Conservation (phyloP, 306 rosid genomes). For the Malus sylvestris region DNA sequence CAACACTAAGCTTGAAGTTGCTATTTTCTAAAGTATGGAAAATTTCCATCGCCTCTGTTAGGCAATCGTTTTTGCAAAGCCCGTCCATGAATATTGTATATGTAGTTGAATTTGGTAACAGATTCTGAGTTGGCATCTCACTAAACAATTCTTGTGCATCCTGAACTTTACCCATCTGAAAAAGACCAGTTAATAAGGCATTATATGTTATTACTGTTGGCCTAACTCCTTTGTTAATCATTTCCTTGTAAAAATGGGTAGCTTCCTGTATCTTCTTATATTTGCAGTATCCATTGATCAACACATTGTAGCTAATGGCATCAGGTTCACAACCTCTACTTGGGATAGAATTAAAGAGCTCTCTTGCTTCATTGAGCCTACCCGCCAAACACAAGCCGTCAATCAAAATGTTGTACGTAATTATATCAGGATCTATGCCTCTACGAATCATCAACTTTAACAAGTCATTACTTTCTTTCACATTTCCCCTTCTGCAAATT, state of each 20-base stretch:
- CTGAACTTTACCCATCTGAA: constrained; percentile 25
- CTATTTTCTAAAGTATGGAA: constrained; percentile 20
- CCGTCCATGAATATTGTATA: constrained; percentile 25
- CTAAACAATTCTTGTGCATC: constrained; percentile 26
- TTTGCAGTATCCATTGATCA: constrained; percentile 35
- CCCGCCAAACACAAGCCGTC: constrained; percentile 36
- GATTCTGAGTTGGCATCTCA: constrained; percentile 28
- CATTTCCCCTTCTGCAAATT: constrained; percentile 32
- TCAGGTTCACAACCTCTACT: constrained; percentile 25
- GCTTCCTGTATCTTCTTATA: constrained; percentile 31
- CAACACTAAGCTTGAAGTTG: constrained; percentile 10
- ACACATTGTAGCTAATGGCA: constrained; percentile 18
- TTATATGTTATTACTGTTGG: constrained; percentile 22
- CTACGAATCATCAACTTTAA: constrained; percentile 29
- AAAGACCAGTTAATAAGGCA: constrained; percentile 27
- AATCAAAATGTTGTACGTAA: constrained; percentile 31
- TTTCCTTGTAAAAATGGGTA: constrained; percentile 18
- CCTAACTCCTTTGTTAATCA: constrained; percentile 23
- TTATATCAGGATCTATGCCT: constrained; percentile 15
- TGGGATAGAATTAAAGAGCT: constrained; percentile 22
- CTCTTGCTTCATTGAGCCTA: constrained; percentile 20
- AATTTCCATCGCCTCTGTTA: constrained; percentile 31
- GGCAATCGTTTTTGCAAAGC: constrained; percentile 32
- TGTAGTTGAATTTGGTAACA: constrained; percentile 14
- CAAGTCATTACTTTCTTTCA: constrained; percentile 27